phyloP scores from a whole-genome alignment of 106 monocot genomes.

The Acanthochlamys bracteata region DNA sequence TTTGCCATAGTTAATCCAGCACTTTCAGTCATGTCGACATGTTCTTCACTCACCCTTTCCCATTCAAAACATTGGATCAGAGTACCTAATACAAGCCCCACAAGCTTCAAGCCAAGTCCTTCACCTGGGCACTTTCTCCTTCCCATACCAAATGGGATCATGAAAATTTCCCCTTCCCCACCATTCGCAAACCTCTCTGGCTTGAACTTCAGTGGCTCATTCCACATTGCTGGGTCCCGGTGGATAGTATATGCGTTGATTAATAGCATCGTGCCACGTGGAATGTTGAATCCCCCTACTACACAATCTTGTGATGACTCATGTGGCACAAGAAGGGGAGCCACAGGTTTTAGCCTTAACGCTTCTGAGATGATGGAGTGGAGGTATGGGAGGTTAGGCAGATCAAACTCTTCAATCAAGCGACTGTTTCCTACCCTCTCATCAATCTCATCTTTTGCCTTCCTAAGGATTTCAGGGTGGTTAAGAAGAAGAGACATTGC shows the following conservation, averaged over 20 bases:
- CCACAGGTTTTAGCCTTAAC: slow-evolving; percentile 19
- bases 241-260: slow-evolving; percentile 23
- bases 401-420: slow-evolving; percentile 16
- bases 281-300: slow-evolving; percentile 13
- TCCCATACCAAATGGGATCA: slow-evolving; percentile 14
- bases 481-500: slow-evolving; percentile 30
- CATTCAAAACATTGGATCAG: slow-evolving; percentile 15
- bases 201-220: slow-evolving; percentile 12
- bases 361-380: slow-evolving; percentile 20
- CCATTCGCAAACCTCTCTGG: slow-evolving; percentile 14
- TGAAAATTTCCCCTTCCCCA: background rate
- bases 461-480: slow-evolving; percentile 19
- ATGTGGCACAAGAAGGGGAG: slow-evolving; percentile 19
- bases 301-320: slow-evolving; percentile 16
- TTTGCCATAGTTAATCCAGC: slow-evolving; percentile 5
- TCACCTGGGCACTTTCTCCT: slow-evolving; percentile 14
- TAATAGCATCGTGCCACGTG: slow-evolving; percentile 15
- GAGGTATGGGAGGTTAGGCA: slow-evolving; percentile 27
- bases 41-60: background rate
- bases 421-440: background rate
- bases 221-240: slow-evolving; percentile 12
- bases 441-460: slow-evolving; percentile 17
- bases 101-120: background rate
- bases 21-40: slow-evolving; percentile 11
- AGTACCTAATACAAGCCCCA: slow-evolving; percentile 6